A percentile compares a stretch with the other conserved stretches of the same genome.
phyloP scores from a whole-genome alignment of 179 eudicot species.

The Patellifolia procumbens region DNA sequence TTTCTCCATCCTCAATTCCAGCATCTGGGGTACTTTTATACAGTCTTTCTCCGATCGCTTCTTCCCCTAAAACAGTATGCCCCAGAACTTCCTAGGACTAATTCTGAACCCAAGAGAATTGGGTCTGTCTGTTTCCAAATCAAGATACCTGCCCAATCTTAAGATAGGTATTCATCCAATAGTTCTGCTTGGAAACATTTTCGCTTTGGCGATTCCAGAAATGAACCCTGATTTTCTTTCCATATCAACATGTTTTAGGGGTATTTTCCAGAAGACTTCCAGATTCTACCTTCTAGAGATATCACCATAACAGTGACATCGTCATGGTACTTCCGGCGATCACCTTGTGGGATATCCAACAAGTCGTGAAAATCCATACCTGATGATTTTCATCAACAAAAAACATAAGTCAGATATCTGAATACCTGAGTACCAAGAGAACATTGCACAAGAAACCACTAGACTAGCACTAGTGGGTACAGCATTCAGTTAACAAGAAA shows the following conservation, averaged over 20 bases:
- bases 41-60: constrained; percentile 6
- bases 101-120: constrained; percentile 20
- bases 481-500: background rate
- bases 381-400: constrained; percentile 38
- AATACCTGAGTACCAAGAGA: background rate
- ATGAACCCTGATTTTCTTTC: constrained; percentile 10
- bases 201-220: constrained; percentile 4
- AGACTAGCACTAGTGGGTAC: background rate
- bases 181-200: constrained; percentile 9
- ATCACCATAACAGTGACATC: constrained; percentile 97
- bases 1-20: constrained; percentile 17
- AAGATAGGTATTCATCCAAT: constrained; percentile 9
- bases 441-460: constrained; percentile 11
- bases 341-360: constrained; percentile 89
- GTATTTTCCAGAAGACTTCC: constrained; percentile 77
- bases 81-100: background rate
- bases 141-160: constrained; percentile 6
- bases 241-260: constrained; percentile 36
- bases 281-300: constrained; percentile 71
- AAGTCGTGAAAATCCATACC: constrained; percentile 96
- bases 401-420: background rate
- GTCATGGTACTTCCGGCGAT: constrained; percentile 89
- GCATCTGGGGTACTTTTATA: constrained; percentile 16
- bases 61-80: background rate
- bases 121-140: constrained; percentile 13